phyloP scores from a whole-genome alignment of 2,329 filamentous ascomycete genomes.

The Moelleriella libera region DNA sequence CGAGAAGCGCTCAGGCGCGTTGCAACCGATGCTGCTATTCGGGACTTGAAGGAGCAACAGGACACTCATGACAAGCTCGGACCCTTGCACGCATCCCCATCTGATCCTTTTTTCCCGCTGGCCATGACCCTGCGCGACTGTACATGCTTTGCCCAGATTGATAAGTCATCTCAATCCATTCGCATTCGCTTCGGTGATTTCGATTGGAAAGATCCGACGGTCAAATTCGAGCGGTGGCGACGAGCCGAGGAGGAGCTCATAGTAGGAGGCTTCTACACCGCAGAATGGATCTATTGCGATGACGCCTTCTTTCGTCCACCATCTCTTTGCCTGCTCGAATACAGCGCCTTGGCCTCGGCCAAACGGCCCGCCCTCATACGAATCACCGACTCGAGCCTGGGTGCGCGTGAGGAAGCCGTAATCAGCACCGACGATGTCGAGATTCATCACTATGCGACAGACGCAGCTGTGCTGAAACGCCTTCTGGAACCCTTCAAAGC shows the following conservation, averaged over 20 bases:
- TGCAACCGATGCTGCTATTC: constrained; percentile 19
- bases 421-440: background rate
- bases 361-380: constrained; percentile 8
- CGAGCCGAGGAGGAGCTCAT: constrained; percentile 48
- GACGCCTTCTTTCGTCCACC: constrained; percentile 19
- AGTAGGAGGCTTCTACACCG: constrained; percentile 55
- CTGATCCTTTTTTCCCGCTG: constrained; percentile 39
- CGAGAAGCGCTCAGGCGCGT: constrained; percentile 13
- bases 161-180: constrained; percentile 17
- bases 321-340: constrained; percentile 15
- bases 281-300: constrained; percentile 20
- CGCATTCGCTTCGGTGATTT: constrained; percentile 58
- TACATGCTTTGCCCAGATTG: constrained; percentile 55
- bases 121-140: constrained; percentile 76
- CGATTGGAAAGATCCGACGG: constrained; percentile 56
- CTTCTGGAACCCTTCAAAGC: constrained; percentile 4
- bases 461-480: constrained; percentile 5
- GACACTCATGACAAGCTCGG: constrained; percentile 27
- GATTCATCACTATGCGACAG: constrained; percentile 10
- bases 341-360: background rate
- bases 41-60: constrained; percentile 20
- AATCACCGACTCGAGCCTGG: constrained; percentile 4
- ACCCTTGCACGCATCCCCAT: constrained; percentile 25
- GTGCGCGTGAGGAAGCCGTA: background rate
- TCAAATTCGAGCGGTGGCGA: constrained; percentile 58